Percentiles rank a stretch among this genome's conserved stretches.
phyloP scores from a whole-genome alignment of 306 rosid species.

The Medicago lupulina region DNA sequence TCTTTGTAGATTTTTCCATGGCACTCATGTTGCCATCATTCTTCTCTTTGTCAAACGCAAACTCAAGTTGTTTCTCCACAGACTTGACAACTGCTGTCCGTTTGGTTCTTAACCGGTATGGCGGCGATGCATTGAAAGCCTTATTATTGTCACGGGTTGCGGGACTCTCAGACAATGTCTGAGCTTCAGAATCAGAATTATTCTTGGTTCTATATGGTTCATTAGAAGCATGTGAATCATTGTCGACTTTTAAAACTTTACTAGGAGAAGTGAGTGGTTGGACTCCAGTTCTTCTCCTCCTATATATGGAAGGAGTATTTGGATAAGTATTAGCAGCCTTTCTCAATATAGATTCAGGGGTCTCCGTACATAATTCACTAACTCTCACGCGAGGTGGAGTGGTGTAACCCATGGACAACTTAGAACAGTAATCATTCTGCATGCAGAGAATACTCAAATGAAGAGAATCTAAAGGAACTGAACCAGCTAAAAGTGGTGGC shows the following conservation, averaged over 20 bases:
- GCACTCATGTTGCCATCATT: slow-evolving; percentile 50
- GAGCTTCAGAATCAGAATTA: slow-evolving; percentile 51
- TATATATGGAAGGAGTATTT: slow-evolving; percentile 89
- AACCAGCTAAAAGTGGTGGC: slow-evolving; percentile 64
- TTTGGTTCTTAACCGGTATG: slow-evolving; percentile 83
- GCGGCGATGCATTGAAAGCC: slow-evolving; percentile 92
- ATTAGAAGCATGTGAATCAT: slow-evolving; percentile 50
- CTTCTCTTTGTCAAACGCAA: slow-evolving; percentile 74
- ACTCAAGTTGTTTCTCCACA: slow-evolving; percentile 91
- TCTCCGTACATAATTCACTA: slow-evolving; percentile 51
- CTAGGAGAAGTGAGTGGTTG: slow-evolving; percentile 48
- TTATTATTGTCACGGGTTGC: slow-evolving; percentile 58
- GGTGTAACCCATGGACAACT: slow-evolving; percentile 61
- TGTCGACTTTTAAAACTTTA: slow-evolving; percentile 48
- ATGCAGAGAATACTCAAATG: slow-evolving; percentile 46
- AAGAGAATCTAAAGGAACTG: slow-evolving; percentile 63
- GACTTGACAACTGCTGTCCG: slow-evolving; percentile 80
- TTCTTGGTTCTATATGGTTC: slow-evolving; percentile 49
- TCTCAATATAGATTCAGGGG: slow-evolving; percentile 92
- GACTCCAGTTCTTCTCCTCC: slow-evolving; percentile 67
- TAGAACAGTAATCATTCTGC: slow-evolving; percentile 61
- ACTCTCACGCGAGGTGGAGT: slow-evolving; percentile 86
- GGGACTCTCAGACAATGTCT: slow-evolving; percentile 57
- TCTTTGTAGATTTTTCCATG: slow-evolving; percentile 50
- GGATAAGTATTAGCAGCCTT: slow-evolving; percentile 88